Base-by-base conservation (phyloP, 73 alveolate species). In the Durusdinium trenchii region DNA sequence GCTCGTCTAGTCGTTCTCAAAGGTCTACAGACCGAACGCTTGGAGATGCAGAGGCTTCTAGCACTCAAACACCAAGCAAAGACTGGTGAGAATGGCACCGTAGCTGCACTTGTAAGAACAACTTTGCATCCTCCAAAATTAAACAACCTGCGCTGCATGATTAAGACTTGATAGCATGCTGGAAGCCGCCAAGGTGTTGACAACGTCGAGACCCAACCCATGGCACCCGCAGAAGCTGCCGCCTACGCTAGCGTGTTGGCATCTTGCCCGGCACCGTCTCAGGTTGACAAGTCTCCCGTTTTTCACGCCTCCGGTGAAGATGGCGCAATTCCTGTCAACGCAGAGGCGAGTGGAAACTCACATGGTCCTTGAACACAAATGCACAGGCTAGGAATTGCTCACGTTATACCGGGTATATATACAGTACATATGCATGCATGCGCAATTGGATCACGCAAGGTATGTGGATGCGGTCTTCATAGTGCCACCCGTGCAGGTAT, bases 201-300 rank as follows among this genome's bases (percentile, higher is more conserved):
- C 85, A 73, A 73, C 51, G 3, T 73, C n/a, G 85, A 73, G 85
- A 73, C 85, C 85, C 85, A 73, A 28, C 52, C 51, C 18, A 73
- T 73, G 52, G 51, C n/a, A 12, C 30, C 10, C 36, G 35, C 0
- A n/a, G 85, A 73, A 51, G 14, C 28, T 73, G 85, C 51, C 1
- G 35, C 42, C 36, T 28, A 38, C 12, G 85, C n/a, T n/a, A n/a
- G n/a, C n/a, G n/a, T n/a, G n/a, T n/a, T n/a, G n/a, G n/a, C n/a
- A 73, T 48, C 85, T 5, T n/a, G n/a, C 32, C 30, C 85, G 52
- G 52, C 51, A 18, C 85, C n/a, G 51, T 51, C 85, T 3, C 7
- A 48, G 52, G 52, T 51, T 14, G 52, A n/a, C 52, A n/a, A 40
- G n/a, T n/a, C n/a, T n/a, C n/a, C n/a, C n/a, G n/a, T n/a, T n/a